phyloP scores from a whole-genome alignment of 2,329 filamentous ascomycete genomes.

The Paramyrothecium roridum region DNA sequence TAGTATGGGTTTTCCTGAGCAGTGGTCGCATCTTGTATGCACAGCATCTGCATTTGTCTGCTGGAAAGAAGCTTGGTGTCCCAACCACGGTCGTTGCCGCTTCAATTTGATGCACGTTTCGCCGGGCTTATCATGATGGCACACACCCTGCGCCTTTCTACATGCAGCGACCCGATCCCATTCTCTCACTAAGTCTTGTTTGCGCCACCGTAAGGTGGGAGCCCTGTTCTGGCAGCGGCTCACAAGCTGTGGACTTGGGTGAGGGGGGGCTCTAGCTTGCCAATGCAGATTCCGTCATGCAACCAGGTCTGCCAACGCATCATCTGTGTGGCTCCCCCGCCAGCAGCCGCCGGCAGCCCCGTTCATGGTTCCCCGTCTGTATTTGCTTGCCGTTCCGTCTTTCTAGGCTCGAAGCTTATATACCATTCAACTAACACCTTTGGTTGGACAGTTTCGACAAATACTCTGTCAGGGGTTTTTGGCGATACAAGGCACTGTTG shows the following conservation, averaged over 20 bases:
- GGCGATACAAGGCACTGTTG: conserved; percentile 15
- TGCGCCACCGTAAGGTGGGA: not conserved
- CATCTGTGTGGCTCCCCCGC: conserved; percentile 29
- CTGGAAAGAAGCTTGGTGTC: not conserved
- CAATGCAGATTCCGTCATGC: conserved; percentile 58
- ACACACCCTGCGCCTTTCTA: not conserved
- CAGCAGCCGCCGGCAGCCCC: conserved; percentile 15
- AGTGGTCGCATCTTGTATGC: not conserved
- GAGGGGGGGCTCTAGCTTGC: conserved; percentile 13
- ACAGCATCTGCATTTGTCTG: not conserved
- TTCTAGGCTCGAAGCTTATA: conserved; percentile 21
- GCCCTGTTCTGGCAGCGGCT: not conserved
- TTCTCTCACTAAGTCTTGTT: not conserved
- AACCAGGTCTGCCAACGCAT: conserved; percentile 40
- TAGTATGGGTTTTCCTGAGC: not conserved
- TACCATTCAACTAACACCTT: conserved; percentile 29
- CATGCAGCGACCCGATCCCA: not conserved
- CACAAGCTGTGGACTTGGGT: not conserved
- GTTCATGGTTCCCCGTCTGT: conserved; percentile 16
- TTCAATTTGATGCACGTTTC: not conserved
- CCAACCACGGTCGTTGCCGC: not conserved
- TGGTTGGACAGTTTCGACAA: conserved; percentile 29
- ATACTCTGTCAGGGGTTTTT: conserved; percentile 18
- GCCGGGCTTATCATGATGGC: not conserved
- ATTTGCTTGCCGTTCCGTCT: conserved; percentile 14